Percentiles rank a stretch among this genome's conserved stretches.
Evolutionary conservation across 176 grass and related monocot species (phyloP).

Genomic region (Ensete ventricosum): DNA sequence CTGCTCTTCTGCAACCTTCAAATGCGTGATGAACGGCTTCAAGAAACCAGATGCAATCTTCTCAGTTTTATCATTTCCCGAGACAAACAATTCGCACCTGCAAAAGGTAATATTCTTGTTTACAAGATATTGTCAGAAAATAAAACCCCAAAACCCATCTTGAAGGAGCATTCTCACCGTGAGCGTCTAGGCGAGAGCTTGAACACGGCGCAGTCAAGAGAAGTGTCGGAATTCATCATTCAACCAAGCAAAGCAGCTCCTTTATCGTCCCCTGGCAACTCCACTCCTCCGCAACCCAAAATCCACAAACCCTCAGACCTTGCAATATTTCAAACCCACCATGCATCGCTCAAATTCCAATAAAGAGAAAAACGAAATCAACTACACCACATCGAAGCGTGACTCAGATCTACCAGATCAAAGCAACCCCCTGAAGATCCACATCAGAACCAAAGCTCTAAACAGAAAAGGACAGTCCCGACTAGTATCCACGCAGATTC

Average conservation of each 20-base stretch:
- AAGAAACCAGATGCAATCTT: constrained; percentile 92
- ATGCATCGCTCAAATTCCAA: background rate
- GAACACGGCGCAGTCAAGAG: constrained; percentile 79
- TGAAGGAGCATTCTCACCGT: constrained; percentile 35
- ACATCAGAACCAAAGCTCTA: background rate
- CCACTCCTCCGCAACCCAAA: background rate
- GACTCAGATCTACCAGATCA: background rate
- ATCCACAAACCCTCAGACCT: background rate
- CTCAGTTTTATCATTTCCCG: constrained; percentile 66
- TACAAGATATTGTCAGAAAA: constrained; percentile 5
- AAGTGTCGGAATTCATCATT: constrained; percentile 54
- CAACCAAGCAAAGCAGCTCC: background rate
- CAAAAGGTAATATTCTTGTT: background rate
- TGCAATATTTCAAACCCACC: background rate
- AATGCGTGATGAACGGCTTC: constrained; percentile 73
- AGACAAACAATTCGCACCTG: constrained; percentile 94
- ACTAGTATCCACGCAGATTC: background rate
- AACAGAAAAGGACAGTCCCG: background rate
- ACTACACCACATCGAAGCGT: background rate
- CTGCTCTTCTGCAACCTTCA: constrained; percentile 85
- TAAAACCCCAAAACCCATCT: constrained; percentile 13
- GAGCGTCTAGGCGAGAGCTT: constrained; percentile 81
- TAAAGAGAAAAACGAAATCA: background rate
- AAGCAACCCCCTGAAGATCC: background rate
- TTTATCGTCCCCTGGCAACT: background rate